These are phyloP conservation scores for Leccinum boreale DNA, from an alignment of 768 basidiomycete genomes.

Conservation along the genomic window DNA sequence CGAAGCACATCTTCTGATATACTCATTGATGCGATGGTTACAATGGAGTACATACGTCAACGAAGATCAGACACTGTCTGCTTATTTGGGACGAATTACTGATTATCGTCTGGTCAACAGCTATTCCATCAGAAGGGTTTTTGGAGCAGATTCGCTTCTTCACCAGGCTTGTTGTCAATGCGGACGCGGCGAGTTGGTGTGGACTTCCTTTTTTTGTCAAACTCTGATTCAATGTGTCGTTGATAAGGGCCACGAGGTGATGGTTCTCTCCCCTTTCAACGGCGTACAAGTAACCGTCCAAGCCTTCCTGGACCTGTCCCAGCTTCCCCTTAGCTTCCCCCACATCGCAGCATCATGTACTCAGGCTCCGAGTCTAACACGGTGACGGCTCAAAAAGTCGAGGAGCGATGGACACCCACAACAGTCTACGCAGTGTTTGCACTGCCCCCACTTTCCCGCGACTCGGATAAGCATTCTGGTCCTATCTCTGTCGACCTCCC, in stretches of 20 bases:
- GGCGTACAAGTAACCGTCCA: neutral
- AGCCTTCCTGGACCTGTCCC: neutral
- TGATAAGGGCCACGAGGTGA: conserved; percentile 2
- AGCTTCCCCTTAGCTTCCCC: neutral
- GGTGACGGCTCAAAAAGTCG: neutral
- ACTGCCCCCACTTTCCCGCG: neutral
- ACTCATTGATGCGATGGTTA: too few species aligned
- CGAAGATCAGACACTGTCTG: too few species aligned
- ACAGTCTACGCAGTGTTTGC: conserved; percentile 7
- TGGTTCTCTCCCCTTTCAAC: neutral
- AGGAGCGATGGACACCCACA: conserved; percentile 16
- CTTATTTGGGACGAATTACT: too few species aligned
- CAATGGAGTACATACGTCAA: too few species aligned
- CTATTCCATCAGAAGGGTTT: too few species aligned
- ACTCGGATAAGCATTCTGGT: too few species aligned
- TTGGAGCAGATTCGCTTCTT: too few species aligned
- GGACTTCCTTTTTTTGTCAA: neutral
- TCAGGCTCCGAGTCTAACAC: neutral
- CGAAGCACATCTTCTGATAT: too few species aligned
- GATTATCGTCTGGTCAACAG: too few species aligned
- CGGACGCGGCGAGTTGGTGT: neutral
- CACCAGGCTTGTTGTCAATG: too few species aligned
- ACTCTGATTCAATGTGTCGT: neutral
- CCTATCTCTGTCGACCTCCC: conserved; percentile 9
- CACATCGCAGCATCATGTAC: neutral